These are phyloP conservation scores for Monilinia polystroma DNA, from an alignment of 2,329 filamentous ascomycete genomes.

Conservation along the genomic window DNA sequence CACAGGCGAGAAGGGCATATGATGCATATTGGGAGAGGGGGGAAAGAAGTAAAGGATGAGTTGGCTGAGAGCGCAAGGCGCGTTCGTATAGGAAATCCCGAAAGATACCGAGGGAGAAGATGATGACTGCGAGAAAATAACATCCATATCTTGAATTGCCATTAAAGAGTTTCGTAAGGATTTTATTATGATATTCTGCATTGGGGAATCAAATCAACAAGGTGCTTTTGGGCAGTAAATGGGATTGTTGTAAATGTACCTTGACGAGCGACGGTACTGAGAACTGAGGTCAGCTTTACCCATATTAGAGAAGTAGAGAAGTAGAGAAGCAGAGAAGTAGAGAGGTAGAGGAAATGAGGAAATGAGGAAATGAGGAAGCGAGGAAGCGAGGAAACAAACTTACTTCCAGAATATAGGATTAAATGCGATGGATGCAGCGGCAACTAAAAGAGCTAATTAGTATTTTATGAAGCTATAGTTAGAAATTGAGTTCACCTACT, in stretches of 20 bases:
- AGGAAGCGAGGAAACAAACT: conserved; percentile 49
- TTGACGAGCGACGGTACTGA: conserved; percentile 77
- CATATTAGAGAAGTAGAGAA: background rate
- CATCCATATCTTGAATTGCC: conserved; percentile 77
- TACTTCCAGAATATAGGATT: conserved; percentile 99
- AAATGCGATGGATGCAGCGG: conserved; percentile 79
- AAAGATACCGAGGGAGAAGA: conserved; percentile 88
- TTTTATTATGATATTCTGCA: conserved; percentile 85
- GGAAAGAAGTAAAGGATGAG: conserved; percentile 68
- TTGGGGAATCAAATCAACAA: conserved; percentile 24
- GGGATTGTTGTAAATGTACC: conserved; percentile 50
- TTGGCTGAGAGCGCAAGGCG: conserved; percentile 73
- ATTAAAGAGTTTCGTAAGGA: conserved; percentile 82
- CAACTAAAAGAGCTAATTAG: conserved; percentile 56
- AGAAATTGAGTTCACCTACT: conserved; percentile 50
- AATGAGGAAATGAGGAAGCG: too few relatives aligned
- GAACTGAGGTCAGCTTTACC: conserved; percentile 20
- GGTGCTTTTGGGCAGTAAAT: conserved; percentile 22
- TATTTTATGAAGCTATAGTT: conserved; percentile 29
- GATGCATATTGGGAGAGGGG: conserved; percentile 61
- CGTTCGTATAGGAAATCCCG: conserved; percentile 86
- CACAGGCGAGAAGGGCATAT: conserved; percentile 67
- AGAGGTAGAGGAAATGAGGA: too few relatives aligned
- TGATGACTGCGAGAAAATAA: conserved; percentile 83
- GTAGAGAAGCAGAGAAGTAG: too few relatives aligned